A percentile compares a stretch with the other conserved stretches of the same genome.
Evolutionary conservation across 106 monocot genomes (phyloP).

Genomic region (Narthecium ossifragum): DNA sequence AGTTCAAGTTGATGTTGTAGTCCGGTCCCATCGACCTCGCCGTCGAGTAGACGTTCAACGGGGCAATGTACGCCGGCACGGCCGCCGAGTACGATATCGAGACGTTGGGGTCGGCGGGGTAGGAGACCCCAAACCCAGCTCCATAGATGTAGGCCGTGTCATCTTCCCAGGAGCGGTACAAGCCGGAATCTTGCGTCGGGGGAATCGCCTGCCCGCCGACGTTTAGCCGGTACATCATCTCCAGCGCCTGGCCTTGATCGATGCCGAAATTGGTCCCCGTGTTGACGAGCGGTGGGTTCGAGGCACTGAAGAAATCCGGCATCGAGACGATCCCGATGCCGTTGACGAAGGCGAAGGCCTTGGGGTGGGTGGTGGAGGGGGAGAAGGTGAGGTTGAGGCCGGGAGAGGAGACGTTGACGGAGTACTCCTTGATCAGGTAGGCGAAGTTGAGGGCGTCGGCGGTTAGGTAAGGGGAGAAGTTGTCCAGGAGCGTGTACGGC

Average conservation of each 20-base stretch:
- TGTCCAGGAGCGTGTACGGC: constrained; percentile 38
- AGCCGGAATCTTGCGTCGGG: constrained; percentile 25
- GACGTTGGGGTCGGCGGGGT: constrained; percentile 42
- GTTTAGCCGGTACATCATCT: constrained; percentile 68
- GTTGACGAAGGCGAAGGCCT: constrained; percentile 66
- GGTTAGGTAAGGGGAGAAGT: constrained; percentile 62
- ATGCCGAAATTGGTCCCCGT: constrained; percentile 13
- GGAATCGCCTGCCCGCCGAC: constrained; percentile 63
- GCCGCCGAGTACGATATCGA: constrained; percentile 25
- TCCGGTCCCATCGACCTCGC: constrained; percentile 66
- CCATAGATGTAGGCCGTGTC: constrained; percentile 50
- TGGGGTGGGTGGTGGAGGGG: constrained; percentile 26
- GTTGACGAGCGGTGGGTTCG: constrained; percentile 13
- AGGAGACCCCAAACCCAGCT: constrained; percentile 42
- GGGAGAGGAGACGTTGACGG: constrained; percentile 34
- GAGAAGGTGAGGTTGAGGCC: constrained; percentile 61
- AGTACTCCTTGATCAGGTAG: constrained; percentile 52
- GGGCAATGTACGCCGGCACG: constrained; percentile 45
- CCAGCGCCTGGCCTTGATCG: constrained; percentile 22
- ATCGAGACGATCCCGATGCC: constrained; percentile 72
- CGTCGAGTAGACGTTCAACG: constrained; percentile 51
- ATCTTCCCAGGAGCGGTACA: constrained; percentile 53
- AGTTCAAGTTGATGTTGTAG: constrained; percentile 34
- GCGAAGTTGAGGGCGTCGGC: constrained; percentile 33
- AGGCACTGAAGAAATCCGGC: constrained; percentile 38